These are phyloP conservation scores for Eustoma russellianum DNA, from an alignment of 257 asterid species.

Conservation along the genomic window DNA sequence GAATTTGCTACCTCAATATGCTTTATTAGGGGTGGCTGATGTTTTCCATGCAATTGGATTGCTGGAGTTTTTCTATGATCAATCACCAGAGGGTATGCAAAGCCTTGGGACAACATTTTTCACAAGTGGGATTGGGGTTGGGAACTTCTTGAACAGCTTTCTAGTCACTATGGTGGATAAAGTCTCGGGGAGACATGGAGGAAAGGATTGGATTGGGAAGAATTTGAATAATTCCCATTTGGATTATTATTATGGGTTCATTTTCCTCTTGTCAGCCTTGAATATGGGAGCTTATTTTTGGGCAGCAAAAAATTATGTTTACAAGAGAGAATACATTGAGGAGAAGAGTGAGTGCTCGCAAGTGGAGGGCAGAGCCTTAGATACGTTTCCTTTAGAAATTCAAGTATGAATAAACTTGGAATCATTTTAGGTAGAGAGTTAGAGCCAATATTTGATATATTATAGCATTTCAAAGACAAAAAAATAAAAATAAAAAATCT, in stretches of 20 bases:
- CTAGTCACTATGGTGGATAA: conserved; percentile 66
- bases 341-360: conserved; percentile 25
- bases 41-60: conserved; percentile 75
- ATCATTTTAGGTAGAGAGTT: neutral
- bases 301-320: conserved; percentile 57
- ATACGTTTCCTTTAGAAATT: conserved; percentile 23
- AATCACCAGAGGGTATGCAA: conserved; percentile 80
- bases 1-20: conserved; percentile 57
- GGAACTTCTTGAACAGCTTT: conserved; percentile 77
- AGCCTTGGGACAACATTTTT: conserved; percentile 80
- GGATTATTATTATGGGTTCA: conserved; percentile 67
- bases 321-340: conserved; percentile 48
- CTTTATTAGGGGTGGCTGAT: conserved; percentile 59
- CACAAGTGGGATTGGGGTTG: conserved; percentile 79
- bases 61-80: conserved; percentile 78
- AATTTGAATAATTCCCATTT: conserved; percentile 69
- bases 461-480: too few relatives aligned
- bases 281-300: conserved; percentile 40
- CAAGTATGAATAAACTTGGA: conserved; percentile 19
- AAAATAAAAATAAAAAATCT: neutral
- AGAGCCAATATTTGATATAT: neutral
- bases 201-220: conserved; percentile 81
- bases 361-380: conserved; percentile 33
- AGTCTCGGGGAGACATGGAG: conserved; percentile 44
- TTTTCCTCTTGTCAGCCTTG: conserved; percentile 34